Conservation (phyloP, 805 yeast genomes). For the Candida ovalis region DNA sequence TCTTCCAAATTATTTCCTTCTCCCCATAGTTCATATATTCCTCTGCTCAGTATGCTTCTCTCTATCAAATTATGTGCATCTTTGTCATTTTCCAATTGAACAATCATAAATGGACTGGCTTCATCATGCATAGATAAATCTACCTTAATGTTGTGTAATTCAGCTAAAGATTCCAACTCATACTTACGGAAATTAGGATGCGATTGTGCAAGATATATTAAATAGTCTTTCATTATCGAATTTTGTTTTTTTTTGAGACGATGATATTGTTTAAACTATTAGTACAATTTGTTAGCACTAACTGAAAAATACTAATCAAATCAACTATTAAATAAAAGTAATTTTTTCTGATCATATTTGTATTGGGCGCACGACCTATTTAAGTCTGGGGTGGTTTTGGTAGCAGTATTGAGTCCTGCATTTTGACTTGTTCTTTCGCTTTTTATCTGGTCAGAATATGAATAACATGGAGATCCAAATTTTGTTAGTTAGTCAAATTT, state of each 20-base stretch:
- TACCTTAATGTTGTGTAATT: conserved; percentile 48
- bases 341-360: too few species aligned
- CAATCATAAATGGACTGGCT: conserved; percentile 65
- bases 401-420: too few species aligned
- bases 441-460: too few species aligned
- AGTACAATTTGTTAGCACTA: too few species aligned
- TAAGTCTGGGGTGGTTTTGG: too few species aligned
- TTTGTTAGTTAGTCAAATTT: too few species aligned
- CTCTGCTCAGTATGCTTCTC: conserved; percentile 67
- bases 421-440: too few species aligned
- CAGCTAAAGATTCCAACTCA: conserved; percentile 83
- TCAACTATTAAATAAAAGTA: too few species aligned
- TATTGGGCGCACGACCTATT: too few species aligned
- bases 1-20: conserved; percentile 51
- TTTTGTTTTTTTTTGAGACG: not conserved
- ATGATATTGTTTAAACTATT: too few species aligned
- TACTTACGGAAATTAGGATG: conserved; percentile 76
- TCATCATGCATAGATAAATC: conserved; percentile 60
- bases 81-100: conserved; percentile 61
- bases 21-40: conserved; percentile 86
- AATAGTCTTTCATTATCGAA: conserved; percentile 49
- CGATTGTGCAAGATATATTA: conserved; percentile 82
- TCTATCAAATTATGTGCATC: conserved; percentile 61
- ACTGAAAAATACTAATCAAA: too few species aligned
- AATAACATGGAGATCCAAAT: too few species aligned